Conservation (phyloP, 352 stramenopile species). For the Phytophthora ramorum region DNA sequence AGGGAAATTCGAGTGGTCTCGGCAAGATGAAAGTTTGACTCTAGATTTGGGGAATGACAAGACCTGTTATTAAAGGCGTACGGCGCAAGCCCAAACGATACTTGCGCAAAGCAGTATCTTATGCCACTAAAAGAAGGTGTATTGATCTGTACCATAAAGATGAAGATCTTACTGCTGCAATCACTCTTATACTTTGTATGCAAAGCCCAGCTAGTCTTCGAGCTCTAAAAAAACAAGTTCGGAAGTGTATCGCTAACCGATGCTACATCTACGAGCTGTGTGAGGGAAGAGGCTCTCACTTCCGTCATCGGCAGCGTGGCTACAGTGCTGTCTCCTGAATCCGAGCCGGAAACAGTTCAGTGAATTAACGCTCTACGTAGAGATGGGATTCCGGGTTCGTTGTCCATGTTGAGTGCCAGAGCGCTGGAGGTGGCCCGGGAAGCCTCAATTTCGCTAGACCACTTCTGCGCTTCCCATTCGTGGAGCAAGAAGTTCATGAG, state of each 20-base stretch:
- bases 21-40: no score
- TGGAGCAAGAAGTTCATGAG: background rate
- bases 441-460: background rate
- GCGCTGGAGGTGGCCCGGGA: background rate
- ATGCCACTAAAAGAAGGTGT: background rate
- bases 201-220: background rate
- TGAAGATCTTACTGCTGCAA: constrained; percentile 1
- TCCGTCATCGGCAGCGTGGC: background rate
- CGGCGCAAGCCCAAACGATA: background rate
- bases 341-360: background rate
- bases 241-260: background rate
- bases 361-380: background rate
- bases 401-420: background rate
- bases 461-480: background rate
- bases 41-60: background rate
- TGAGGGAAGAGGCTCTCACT: background rate
- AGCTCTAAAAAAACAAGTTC: background rate
- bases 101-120: background rate
- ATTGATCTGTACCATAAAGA: background rate
- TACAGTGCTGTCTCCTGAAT: background rate
- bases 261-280: background rate
- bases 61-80: background rate
- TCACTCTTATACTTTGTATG: background rate
- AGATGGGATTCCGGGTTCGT: background rate
- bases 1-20: no score